Base-by-base conservation (phyloP, 2,329 filamentous ascomycete genomes). In the Alternaria sp. region DNA sequence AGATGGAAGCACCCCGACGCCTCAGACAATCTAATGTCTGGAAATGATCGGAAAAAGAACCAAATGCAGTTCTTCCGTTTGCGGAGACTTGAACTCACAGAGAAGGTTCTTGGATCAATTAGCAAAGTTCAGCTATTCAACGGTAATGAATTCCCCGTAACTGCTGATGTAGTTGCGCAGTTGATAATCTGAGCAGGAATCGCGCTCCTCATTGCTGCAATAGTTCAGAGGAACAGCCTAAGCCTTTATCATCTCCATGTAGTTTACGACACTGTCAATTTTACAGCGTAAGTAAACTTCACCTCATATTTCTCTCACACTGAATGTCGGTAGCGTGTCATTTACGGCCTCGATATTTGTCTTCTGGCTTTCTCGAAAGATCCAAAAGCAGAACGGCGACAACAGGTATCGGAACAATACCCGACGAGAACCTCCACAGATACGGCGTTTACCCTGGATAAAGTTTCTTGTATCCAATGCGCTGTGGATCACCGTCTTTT, bases 331-430 rank as follows among this genome's bases (percentile, higher is more conserved):
- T n/a, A n/a, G n/a, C n/a, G n/a, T n/a, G n/a, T 40, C 32, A 40
- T 40, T 40, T 9, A 40, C 32, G 3, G 32, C 32, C 15, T 40
- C 32, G 9, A 17, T 40, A 1, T 40, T 40, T 3, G 32, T 40
- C 3, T 1, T 40, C 32, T 17, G 32, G 15, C 2, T 40, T 17
- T 40, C 32, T 40, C 32, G 32, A 40, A 40, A 40, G 15, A 6
- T 6, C 1, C 32, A 3, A 40, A 10, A 5, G 8, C 3, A 0
- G 4, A 10, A 17, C 2, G 15, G 15, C 15, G 32, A 17, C 2
- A 2, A n/a, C 3, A 0, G 2, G 32, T 15, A 5, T 40, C 8
- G 0, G 5, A 17, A 10, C 15, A n/a, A 5, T 3, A 40, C 32
- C 8, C 15, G 1, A 10, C 15, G 0, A 3, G 32, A 40, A 40